phyloP scores from a whole-genome alignment of 2,329 filamentous ascomycete genomes.

The Tolypocladium tundrense region DNA sequence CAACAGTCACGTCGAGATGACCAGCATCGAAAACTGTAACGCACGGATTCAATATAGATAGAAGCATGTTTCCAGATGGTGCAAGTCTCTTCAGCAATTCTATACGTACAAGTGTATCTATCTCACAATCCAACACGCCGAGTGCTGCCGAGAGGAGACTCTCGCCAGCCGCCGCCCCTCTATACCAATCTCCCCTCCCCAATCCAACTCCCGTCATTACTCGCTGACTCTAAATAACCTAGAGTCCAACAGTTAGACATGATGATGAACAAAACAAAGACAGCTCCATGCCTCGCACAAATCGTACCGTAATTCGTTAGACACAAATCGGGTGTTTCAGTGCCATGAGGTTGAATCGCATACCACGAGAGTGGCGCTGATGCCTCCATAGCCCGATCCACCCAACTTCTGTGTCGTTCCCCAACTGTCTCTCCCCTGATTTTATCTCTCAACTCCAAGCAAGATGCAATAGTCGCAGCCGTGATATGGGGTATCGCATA shows the following conservation, averaged over 20 bases:
- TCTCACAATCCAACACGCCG: not conserved
- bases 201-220: not conserved
- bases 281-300: not conserved
- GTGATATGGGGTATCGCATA: conserved; percentile 5
- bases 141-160: not conserved
- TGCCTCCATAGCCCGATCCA: not conserved
- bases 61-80: not conserved
- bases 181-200: not conserved
- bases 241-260: not conserved
- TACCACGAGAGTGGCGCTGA: not conserved
- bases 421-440: not conserved
- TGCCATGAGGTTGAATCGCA: not conserved
- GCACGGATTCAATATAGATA: not conserved
- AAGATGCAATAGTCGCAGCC: not conserved
- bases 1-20: not conserved
- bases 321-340: not conserved
- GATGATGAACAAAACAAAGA: not conserved
- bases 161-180: not conserved
- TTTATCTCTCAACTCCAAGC: not conserved
- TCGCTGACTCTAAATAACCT: not conserved
- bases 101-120: not conserved
- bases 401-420: not conserved
- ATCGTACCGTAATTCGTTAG: not conserved
- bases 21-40: not conserved
- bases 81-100: not conserved